Percentiles rank a stretch among this genome's conserved stretches.
Evolutionary conservation across 2,329 filamentous ascomycete genomes (phyloP).

Genomic region (Tothia fuscella): DNA sequence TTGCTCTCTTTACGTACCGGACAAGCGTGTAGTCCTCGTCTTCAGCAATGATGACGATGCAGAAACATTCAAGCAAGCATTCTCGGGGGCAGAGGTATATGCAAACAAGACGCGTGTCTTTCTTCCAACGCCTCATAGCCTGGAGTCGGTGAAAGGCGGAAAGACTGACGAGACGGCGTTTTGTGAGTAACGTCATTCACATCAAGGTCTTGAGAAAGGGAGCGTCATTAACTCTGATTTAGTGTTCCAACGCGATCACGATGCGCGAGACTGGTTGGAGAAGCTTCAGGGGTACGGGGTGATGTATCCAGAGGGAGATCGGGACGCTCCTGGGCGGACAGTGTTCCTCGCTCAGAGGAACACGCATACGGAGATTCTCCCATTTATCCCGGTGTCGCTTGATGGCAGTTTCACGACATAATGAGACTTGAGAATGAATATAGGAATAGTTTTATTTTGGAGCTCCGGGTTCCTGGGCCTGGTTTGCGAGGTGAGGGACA

Average conservation of each 20-base stretch:
- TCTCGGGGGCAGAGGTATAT: neutral
- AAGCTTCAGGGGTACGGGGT: neutral
- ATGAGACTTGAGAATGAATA: neutral
- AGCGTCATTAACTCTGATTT: neutral
- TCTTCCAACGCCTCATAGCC: neutral
- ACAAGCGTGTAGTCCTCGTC: neutral
- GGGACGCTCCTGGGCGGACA: neutral
- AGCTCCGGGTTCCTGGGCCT: neutral
- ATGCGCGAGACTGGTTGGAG: neutral
- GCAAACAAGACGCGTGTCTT: neutral
- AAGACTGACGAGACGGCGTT: neutral
- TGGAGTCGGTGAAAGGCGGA: neutral
- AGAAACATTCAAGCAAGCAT: neutral
- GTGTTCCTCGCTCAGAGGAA: neutral
- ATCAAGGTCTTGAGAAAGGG: neutral
- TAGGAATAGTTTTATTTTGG: neutral
- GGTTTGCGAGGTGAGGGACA: neutral
- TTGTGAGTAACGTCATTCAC: neutral
- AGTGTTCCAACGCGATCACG: neutral
- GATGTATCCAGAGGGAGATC: neutral
- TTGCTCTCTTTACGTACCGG: neutral
- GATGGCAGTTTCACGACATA: neutral
- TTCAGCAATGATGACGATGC: neutral
- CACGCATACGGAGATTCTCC: neutral
- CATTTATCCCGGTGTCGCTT: conserved; percentile 2